Evolutionary conservation across 768 basidiomycete species (phyloP).

Genomic region (Artomyces pyxidatus): DNA sequence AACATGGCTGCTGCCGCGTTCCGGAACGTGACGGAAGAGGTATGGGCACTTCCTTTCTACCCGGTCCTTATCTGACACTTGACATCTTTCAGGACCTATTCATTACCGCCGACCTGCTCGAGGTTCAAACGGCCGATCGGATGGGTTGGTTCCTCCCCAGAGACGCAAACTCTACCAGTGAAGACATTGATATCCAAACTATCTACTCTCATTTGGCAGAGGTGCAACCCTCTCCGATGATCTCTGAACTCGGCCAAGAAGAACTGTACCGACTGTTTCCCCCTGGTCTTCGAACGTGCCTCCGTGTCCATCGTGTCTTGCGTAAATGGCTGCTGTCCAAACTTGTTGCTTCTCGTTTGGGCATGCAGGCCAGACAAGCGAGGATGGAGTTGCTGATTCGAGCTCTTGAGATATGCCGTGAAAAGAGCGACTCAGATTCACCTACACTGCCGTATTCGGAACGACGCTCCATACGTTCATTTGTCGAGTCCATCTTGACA

Average conservation of each 20-base stretch:
- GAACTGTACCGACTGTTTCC: conserved; percentile 67
- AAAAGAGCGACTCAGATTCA: conserved; percentile 40
- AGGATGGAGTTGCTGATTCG: conserved; percentile 68
- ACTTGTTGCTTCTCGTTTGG: conserved; percentile 56
- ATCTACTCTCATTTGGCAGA: conserved; percentile 69
- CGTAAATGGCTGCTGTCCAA: conserved; percentile 75
- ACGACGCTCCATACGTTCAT: conserved; percentile 64
- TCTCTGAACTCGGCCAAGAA: conserved; percentile 65
- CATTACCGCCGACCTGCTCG: conserved; percentile 67
- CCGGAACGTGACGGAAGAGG: conserved; percentile 73
- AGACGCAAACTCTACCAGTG: conserved; percentile 46
- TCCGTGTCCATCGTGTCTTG: conserved; percentile 67
- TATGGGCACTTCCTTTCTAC: conserved; percentile 22
- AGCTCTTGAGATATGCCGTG: conserved; percentile 66
- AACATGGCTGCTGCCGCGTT: conserved; percentile 70
- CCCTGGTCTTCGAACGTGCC: conserved; percentile 65
- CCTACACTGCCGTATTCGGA: conserved; percentile 35
- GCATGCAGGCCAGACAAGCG: conserved; percentile 53
- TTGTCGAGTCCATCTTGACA: conserved; percentile 68
- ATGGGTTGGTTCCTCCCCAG: conserved; percentile 68
- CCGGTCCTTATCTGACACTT: conserved; percentile 2
- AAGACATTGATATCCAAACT: conserved; percentile 70
- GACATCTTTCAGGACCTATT: conserved; percentile 55
- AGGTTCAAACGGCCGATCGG: conserved; percentile 72
- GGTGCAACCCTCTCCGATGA: conserved; percentile 62